Conservation (phyloP, 305 asterid genomes). For the Fraxinus velutina region DNA sequence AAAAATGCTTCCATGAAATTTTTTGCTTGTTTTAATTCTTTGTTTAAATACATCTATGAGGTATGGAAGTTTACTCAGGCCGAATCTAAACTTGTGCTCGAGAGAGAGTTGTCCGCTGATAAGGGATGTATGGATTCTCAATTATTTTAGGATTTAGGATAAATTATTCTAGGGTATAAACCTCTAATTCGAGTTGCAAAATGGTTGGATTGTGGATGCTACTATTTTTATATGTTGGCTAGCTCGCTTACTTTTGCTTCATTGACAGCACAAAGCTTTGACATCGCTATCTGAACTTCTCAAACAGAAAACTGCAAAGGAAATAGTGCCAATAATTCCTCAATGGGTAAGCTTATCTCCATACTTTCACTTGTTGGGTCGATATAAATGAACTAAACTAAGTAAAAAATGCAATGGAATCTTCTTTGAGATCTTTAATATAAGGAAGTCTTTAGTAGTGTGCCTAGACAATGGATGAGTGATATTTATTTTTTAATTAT, state of each 20-base stretch:
- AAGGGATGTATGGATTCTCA: neutral
- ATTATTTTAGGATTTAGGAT: neutral
- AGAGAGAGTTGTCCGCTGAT: neutral
- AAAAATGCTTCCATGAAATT: neutral
- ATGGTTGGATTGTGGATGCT: neutral
- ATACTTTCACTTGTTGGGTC: slow-evolving; percentile 5
- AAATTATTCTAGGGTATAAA: neutral
- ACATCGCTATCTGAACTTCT: slow-evolving; percentile 67
- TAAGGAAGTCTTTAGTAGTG: slow-evolving; percentile 15
- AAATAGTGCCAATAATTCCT: slow-evolving; percentile 61
- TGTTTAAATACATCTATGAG: slow-evolving; percentile 3
- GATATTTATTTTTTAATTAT: slow-evolving; percentile 12
- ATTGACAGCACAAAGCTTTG: slow-evolving; percentile 85
- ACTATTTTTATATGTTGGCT: slow-evolving; percentile 17
- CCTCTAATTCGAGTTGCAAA: slow-evolving; percentile 5
- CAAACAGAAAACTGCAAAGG: slow-evolving; percentile 64
- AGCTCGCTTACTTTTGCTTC: slow-evolving; percentile 25
- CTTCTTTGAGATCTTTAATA: slow-evolving; percentile 10
- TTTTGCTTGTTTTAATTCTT: slow-evolving; percentile 7
- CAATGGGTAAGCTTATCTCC: slow-evolving; percentile 70
- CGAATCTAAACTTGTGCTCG: neutral
- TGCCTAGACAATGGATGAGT: slow-evolving; percentile 13
- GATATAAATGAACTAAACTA: neutral
- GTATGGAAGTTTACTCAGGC: slow-evolving; percentile 11
- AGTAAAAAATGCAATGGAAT: neutral